Conservation (phyloP, 2,329 filamentous ascomycete genomes). For the Botrytis byssoidea region DNA sequence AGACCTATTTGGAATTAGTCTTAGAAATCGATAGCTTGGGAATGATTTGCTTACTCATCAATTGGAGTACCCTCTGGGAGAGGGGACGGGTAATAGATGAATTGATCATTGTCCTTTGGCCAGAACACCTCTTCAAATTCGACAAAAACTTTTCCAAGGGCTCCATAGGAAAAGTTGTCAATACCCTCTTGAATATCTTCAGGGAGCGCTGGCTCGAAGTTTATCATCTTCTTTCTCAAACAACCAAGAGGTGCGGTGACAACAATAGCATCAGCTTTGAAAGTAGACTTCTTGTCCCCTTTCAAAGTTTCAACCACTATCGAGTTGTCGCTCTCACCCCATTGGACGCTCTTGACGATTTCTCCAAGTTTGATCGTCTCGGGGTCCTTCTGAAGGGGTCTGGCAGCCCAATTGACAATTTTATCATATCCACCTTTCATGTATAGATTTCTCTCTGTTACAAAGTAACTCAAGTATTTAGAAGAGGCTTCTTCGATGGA, state of each 20-base stretch:
- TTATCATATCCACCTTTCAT: constrained; percentile 48
- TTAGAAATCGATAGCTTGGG: no score
- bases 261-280: constrained; percentile 43
- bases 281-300: constrained; percentile 31
- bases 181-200: constrained; percentile 41
- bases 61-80: constrained; percentile 34
- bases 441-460: constrained; percentile 46
- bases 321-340: constrained; percentile 40
- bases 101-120: constrained; percentile 47
- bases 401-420: constrained; percentile 44
- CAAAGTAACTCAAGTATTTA: constrained; percentile 45
- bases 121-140: constrained; percentile 46
- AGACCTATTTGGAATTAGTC: constrained; percentile 21
- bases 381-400: constrained; percentile 40
- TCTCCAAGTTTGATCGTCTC: constrained; percentile 42
- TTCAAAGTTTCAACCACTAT: constrained; percentile 33
- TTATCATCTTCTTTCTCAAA: constrained; percentile 42
- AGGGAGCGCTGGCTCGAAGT: constrained; percentile 43
- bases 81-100: constrained; percentile 46
- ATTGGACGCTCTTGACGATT: constrained; percentile 42
- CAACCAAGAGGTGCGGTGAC: constrained; percentile 44
- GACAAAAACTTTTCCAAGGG: constrained; percentile 46
- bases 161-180: constrained; percentile 43
- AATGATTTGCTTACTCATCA: constrained; percentile 30
- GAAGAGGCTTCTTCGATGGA: constrained; percentile 44